A percentile compares a stretch with the other conserved stretches of the same genome.
Evolutionary conservation across 306 rosid genomes (phyloP).

Genomic region (Medicago arabica): DNA sequence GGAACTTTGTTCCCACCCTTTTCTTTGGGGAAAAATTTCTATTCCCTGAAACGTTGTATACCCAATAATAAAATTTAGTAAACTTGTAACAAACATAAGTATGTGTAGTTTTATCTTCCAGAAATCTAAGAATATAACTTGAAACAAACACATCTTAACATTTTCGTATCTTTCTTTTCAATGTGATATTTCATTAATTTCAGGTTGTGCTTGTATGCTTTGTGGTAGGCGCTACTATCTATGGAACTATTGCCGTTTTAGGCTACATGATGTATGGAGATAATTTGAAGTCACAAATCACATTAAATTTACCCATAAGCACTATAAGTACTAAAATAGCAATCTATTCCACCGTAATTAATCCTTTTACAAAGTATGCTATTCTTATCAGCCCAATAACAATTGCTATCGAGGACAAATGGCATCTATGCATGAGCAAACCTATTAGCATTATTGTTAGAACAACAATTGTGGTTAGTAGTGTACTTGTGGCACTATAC

Average conservation of each 20-base stretch:
- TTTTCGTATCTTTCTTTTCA: neutral
- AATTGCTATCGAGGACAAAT: conserved; percentile 57
- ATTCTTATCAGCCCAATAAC: conserved; percentile 61
- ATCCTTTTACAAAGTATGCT: conserved; percentile 73
- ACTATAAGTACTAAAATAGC: conserved; percentile 61
- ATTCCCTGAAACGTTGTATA: too few species aligned
- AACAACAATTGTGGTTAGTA: conserved; percentile 55
- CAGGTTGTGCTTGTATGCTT: conserved; percentile 71
- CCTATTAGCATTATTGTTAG: conserved; percentile 48
- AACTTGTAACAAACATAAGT: too few species aligned
- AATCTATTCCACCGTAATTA: conserved; percentile 63
- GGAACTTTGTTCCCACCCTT: too few species aligned
- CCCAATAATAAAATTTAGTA: too few species aligned
- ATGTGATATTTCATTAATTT: conserved; percentile 17
- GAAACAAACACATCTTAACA: too few species aligned
- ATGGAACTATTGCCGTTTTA: conserved; percentile 63
- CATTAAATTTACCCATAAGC: conserved; percentile 63
- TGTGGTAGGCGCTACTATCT: conserved; percentile 51
- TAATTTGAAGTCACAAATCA: conserved; percentile 58
- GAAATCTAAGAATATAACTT: too few species aligned
- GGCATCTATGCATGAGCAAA: conserved; percentile 22
- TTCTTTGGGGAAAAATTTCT: too few species aligned
- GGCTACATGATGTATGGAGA: conserved; percentile 77
- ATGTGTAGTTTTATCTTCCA: too few species aligned
- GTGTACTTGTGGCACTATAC: conserved; percentile 56